Base-by-base conservation (phyloP, 352 stramenopile genomes). In the Hyaloperonospora brassicae region DNA sequence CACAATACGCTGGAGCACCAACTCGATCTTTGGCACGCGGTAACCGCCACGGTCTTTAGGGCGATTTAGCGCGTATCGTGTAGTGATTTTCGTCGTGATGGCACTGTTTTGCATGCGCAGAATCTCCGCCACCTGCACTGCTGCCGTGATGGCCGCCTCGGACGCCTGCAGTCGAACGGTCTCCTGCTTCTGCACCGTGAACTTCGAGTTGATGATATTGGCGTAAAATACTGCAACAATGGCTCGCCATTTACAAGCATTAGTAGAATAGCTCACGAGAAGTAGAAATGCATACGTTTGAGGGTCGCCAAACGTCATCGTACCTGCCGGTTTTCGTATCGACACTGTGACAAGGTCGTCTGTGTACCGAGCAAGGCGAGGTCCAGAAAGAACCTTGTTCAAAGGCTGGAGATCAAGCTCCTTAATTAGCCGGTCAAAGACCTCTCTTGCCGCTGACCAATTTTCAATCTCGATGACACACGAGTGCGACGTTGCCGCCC, bases 171-270 rank as follows among this genome's bases (percentile, higher is more conserved):
- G 64, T 14, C 78, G 73, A 38, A 90, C 53, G 9, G 47, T 73
- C 34, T 80, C 64, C 44, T 87, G 77, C 52, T 84, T 79, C 45
- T 90, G 80, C 43, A 79, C 67, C 35, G 61, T 68, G 47, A 90
- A 87, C 66, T 90, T 90, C 50, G 74, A 86, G 57, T 71, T 86
- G 58, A 90, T 82, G 50, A 89, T 81, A 52, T 81, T 88, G 17
- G 76, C 80, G 51, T 90, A 90, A 60, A 90, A 89, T 38, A 73
- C 79, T 87, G 47, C 38, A 39, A 23, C 41, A 23, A 8, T 8
- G 27, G 4, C 8, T 8, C 12, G 41, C 2, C n/a, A 27, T 49
- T 27, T n/a, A 47, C 31, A 9, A 25, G 14, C 2, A 25, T 65
- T 57, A 65, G 58, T 42, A 24, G 22, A 55, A 23, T 13, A 1